Conservation (phyloP, 371 early-diverging fungal genomes). For the Mortierella sp. region DNA sequence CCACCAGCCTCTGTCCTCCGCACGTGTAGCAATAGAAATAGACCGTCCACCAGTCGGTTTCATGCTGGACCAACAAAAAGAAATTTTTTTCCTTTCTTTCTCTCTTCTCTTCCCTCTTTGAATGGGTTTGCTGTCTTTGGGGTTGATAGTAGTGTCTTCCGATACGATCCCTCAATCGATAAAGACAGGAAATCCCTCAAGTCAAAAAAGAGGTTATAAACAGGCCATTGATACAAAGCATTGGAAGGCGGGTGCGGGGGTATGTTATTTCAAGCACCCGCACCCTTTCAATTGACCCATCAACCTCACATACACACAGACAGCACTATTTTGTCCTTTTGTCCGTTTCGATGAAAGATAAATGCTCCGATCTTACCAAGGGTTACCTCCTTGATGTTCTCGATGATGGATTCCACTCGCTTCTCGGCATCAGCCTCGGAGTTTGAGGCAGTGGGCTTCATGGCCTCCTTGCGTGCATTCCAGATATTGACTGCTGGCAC, state of each 20-base stretch:
- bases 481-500: constrained; percentile 70
- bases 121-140: no score
- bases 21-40: constrained; percentile 10
- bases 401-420: constrained; percentile 43
- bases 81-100: constrained; percentile 2
- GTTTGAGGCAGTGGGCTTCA: constrained; percentile 27
- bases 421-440: constrained; percentile 40
- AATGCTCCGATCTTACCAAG: constrained; percentile 28
- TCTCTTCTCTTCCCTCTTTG: background rate
- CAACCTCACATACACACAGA: no score
- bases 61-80: background rate
- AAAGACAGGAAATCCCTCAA: background rate
- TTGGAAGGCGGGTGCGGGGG: no score
- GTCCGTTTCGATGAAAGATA: background rate
- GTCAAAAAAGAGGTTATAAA: no score
- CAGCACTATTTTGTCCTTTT: no score
- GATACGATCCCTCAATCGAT: background rate
- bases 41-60: background rate
- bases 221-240: no score
- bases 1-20: background rate
- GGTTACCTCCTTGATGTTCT: constrained; percentile 58
- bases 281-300: no score
- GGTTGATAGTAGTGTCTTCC: no score
- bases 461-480: constrained; percentile 63
- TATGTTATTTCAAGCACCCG: no score